Conservation (phyloP, 1,284 basidiomycete genomes). For the Cystobasidium sp. region DNA sequence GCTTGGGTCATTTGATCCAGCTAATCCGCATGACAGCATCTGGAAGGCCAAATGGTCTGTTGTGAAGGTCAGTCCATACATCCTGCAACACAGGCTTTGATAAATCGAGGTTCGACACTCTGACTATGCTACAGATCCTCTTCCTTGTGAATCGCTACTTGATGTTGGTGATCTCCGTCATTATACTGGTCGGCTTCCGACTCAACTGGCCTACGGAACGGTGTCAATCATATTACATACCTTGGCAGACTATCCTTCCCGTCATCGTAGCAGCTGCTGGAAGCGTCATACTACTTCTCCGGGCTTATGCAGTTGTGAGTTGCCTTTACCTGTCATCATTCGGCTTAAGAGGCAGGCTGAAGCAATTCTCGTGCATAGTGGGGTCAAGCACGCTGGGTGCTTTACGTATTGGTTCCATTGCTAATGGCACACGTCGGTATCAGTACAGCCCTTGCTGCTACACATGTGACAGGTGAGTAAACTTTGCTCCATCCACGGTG, state of each 20-base stretch:
- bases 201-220: slow-evolving; percentile 14
- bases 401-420: slow-evolving; percentile 7
- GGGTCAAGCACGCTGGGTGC: slow-evolving; percentile 19
- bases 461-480: slow-evolving; percentile 17
- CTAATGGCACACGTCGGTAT: slow-evolving; percentile 1
- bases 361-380: background rate
- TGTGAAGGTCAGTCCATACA: slow-evolving; percentile 4
- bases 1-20: background rate
- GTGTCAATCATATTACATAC: slow-evolving; percentile 19
- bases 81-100: background rate
- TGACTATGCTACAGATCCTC: background rate
- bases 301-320: slow-evolving; percentile 28
- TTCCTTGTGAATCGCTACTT: slow-evolving; percentile 37
- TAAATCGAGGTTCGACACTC: background rate
- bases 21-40: slow-evolving; percentile 3
- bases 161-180: slow-evolving; percentile 20
- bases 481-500: background rate
- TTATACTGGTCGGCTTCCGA: slow-evolving; percentile 25
- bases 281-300: slow-evolving; percentile 6
- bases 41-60: slow-evolving; percentile 16
- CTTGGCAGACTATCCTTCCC: slow-evolving; percentile 26
- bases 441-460: slow-evolving; percentile 4
- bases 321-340: background rate
- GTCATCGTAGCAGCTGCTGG: slow-evolving; percentile 24
- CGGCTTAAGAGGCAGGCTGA: background rate